Percentiles rank a stretch among this genome's conserved stretches.
These are phyloP conservation scores for Sugiyamaella lignohabitans DNA, from an alignment of 805 yeast species.

Conservation along the genomic window DNA sequence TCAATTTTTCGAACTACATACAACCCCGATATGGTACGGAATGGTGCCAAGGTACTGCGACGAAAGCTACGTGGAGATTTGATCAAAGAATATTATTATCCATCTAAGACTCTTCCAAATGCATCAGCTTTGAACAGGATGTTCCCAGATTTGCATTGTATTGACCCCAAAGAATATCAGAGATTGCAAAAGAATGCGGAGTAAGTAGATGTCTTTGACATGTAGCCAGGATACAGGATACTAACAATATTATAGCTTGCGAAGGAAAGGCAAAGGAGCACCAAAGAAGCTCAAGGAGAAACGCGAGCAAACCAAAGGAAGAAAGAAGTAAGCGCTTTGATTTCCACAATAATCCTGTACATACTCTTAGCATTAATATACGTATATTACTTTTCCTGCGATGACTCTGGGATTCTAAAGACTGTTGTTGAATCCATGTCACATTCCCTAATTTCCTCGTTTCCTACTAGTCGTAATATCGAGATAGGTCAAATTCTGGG, in stretches of 20 bases:
- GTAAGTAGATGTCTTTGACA: not conserved
- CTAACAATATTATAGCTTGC: constrained; percentile 1
- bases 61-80: constrained; percentile 29
- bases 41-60: constrained; percentile 31
- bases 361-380: too few relatives aligned
- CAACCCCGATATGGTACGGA: constrained; percentile 29
- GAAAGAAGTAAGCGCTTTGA: not conserved
- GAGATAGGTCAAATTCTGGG: too few relatives aligned
- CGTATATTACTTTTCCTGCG: too few relatives aligned
- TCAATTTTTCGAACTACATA: constrained; percentile 29
- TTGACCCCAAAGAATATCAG: constrained; percentile 17
- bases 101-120: constrained; percentile 15
- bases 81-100: constrained; percentile 30
- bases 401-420: too few relatives aligned
- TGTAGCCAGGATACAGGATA: constrained; percentile 1
- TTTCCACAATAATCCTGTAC: too few relatives aligned
- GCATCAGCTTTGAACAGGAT: constrained; percentile 14
- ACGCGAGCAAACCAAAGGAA: constrained; percentile 5
- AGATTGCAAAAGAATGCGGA: constrained; percentile 20
- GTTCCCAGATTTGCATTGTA: constrained; percentile 19
- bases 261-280: constrained; percentile 22
- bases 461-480: too few relatives aligned
- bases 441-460: too few relatives aligned
- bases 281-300: constrained; percentile 21
- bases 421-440: too few relatives aligned